Percentiles rank a stretch among this genome's conserved stretches.
Evolutionary conservation across 495 filamentous ascomycete species (phyloP).

Genomic region (Penicillium taxi): DNA sequence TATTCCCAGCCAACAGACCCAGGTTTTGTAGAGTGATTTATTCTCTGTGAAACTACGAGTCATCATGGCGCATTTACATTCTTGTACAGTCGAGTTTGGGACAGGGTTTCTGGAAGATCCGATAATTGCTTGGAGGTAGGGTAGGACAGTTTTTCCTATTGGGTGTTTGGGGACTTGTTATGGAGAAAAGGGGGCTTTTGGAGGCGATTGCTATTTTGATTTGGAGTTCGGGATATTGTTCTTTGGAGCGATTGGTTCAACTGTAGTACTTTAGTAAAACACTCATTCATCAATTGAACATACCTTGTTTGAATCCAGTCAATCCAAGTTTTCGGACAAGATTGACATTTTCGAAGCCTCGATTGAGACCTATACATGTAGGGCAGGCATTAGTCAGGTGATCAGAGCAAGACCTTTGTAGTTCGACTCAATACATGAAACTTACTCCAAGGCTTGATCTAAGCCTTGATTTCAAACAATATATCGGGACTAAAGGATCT

Average conservation of each 20-base stretch:
- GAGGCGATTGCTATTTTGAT: constrained; percentile 15
- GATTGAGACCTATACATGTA: no score
- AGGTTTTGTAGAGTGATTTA: constrained; percentile 18
- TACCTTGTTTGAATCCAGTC: constrained; percentile 7
- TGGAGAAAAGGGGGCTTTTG: constrained; percentile 15
- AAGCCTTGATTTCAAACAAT: no score
- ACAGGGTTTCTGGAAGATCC: constrained; percentile 22
- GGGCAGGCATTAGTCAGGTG: no score
- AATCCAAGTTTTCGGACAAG: no score
- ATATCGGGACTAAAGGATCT: no score
- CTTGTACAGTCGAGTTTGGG: constrained; percentile 30
- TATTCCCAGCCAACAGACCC: constrained; percentile 31
- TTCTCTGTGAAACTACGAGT: constrained; percentile 8
- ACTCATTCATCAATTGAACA: constrained; percentile 28
- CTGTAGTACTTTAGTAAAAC: constrained; percentile 16
- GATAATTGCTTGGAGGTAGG: constrained; percentile 16
- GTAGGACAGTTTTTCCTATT: constrained; percentile 14
- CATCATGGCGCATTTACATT: constrained; percentile 19
- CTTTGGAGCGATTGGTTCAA: constrained; percentile 6
- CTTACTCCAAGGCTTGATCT: no score
- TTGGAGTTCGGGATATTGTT: constrained; percentile 8
- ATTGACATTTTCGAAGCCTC: no score
- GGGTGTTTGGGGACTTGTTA: constrained; percentile 19
- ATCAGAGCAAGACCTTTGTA: no score
- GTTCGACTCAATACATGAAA: no score